Conservation (phyloP, 2,329 filamentous ascomycete genomes). For the Calonectria pauciramosa region DNA sequence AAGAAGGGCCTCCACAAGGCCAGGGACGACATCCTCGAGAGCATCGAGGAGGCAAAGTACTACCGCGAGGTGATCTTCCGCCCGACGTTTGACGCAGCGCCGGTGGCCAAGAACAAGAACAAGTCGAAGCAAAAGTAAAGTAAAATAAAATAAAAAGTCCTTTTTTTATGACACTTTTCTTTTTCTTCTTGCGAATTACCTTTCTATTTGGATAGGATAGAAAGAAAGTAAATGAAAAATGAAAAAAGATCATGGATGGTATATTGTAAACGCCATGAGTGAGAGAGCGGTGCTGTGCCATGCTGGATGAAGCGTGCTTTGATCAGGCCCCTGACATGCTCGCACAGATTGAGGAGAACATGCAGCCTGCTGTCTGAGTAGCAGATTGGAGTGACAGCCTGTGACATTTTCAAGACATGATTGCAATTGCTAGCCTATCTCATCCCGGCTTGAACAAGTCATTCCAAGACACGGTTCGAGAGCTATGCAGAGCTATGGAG, state of each 20-base stretch:
- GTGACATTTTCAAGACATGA: not conserved
- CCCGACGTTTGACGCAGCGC: constrained; percentile 45
- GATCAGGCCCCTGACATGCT: not conserved
- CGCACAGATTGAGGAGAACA: not conserved
- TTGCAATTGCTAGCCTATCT: not conserved
- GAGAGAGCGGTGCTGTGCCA: not conserved
- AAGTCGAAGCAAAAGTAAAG: constrained; percentile 32
- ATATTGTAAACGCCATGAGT: not conserved
- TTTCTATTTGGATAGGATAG: not conserved
- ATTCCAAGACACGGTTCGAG: not conserved
- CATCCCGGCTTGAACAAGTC: not conserved
- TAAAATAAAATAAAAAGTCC: not conserved
- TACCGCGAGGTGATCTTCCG: constrained; percentile 81
- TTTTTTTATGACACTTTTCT: not conserved
- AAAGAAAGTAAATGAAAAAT: not conserved
- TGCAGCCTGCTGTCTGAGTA: not conserved
- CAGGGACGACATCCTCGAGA: constrained; percentile 91
- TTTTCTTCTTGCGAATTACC: not conserved
- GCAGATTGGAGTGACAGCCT: too few relatives aligned
- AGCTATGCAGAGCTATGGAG: not conserved
- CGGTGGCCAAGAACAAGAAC: constrained; percentile 41
- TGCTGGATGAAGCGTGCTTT: not conserved
- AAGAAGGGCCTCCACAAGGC: constrained; percentile 88
- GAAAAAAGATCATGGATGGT: not conserved
- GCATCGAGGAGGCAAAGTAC: constrained; percentile 90